Percentiles rank a stretch among this genome's conserved stretches.
Evolutionary conservation across 192 early-diverging fungal genomes (phyloP).

Genomic region (Mortierella claussenii): DNA sequence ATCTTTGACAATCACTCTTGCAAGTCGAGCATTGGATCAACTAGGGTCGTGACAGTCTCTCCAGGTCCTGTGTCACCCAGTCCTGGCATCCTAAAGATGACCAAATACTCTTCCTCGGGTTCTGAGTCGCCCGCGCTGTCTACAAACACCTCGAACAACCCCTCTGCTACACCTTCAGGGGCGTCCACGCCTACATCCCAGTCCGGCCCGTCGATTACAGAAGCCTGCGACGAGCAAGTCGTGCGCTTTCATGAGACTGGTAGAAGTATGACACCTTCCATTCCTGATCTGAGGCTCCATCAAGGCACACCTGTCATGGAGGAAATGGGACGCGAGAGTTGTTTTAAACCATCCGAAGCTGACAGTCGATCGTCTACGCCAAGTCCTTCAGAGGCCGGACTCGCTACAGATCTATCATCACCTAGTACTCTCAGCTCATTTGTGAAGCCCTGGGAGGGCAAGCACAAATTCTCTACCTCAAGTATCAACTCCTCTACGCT

Average conservation of each 20-base stretch:
- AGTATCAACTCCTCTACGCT: constrained; percentile 6
- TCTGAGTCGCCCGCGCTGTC: neutral
- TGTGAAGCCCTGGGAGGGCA: constrained; percentile 15
- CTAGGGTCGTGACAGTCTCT: constrained; percentile 20
- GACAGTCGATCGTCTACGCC: constrained; percentile 8
- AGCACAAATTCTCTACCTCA: constrained; percentile 6
- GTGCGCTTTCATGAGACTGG: no score
- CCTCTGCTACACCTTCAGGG: neutral
- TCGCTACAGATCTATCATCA: neutral
- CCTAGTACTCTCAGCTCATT: constrained; percentile 12
- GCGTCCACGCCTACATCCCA: constrained; percentile 7
- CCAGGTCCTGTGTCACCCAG: constrained; percentile 25
- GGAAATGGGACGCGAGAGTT: constrained; percentile 2
- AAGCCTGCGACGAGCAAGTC: neutral
- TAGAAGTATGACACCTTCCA: constrained; percentile 10
- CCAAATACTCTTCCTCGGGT: neutral
- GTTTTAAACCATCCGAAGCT: neutral
- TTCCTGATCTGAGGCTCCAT: constrained; percentile 8
- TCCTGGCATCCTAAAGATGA: neutral
- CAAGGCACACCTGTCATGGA: constrained; percentile 9
- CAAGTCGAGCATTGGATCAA: constrained; percentile 39
- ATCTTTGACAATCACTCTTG: constrained; percentile 11
- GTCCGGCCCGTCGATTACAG: neutral
- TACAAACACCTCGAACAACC: neutral
- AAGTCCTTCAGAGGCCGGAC: neutral